Percentiles rank a stretch among this genome's conserved stretches.
These are phyloP conservation scores for Populus tomentosa DNA, from an alignment of 441 rosid genomes.

Conservation along the genomic window DNA sequence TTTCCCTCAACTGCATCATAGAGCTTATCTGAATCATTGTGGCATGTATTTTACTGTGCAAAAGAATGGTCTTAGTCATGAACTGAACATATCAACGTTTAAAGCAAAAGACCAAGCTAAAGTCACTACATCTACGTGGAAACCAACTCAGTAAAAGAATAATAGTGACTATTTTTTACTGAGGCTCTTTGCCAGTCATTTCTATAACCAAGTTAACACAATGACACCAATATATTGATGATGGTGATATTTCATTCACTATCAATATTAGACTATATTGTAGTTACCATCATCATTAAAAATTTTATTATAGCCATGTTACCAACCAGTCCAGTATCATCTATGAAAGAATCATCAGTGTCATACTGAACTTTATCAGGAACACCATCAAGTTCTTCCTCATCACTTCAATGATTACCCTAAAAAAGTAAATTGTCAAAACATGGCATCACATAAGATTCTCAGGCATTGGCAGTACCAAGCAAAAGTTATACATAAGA, in stretches of 20 bases:
- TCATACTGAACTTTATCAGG: constrained; percentile 86
- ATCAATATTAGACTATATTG: not conserved
- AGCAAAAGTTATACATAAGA: not conserved
- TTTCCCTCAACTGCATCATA: not conserved
- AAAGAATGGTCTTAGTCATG: not conserved
- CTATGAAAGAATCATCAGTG: constrained; percentile 80
- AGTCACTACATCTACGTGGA: not conserved
- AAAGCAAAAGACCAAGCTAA: too few species aligned
- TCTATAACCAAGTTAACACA: not conserved
- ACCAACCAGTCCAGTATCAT: constrained; percentile 74
- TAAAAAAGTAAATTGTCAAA: constrained; percentile 6
- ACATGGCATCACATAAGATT: not conserved
- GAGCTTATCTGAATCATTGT: not conserved
- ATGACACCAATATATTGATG: not conserved
- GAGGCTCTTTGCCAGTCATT: not conserved
- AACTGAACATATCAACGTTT: not conserved
- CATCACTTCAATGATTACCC: constrained; percentile 82
- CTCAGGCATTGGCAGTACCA: not conserved
- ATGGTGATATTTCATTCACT: not conserved
- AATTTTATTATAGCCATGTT: not conserved
- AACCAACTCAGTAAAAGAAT: not conserved
- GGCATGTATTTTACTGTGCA: not conserved
- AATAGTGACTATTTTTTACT: not conserved
- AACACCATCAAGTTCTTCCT: constrained; percentile 60
- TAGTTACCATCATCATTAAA: not conserved